Evolutionary conservation across 352 stramenopile species (phyloP), one percentile per base, ranked within the genome.

Genomic region (Globisporangium viniferum): DNA sequence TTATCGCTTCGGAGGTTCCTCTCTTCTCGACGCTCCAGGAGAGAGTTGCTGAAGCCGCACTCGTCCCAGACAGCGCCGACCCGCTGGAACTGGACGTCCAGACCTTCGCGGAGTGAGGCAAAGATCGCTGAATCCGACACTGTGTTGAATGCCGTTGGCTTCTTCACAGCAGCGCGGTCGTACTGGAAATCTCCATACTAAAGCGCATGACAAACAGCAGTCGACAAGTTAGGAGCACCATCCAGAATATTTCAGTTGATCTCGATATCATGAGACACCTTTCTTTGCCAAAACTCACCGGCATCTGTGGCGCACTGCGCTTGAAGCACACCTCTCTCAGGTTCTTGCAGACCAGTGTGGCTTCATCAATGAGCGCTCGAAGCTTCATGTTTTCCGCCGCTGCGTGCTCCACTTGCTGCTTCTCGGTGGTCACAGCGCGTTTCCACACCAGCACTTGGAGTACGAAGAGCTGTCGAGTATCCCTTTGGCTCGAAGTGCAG

Each of bases 41-140:
- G 59, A 18, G 8, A n/a, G 27, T 53, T 66, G 44, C 69, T 46
- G 20, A 80, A 76, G 24, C 53, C 31, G 1, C 57, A 53, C 10
- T 70, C 66, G 14, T 36, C 65, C 55, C 70, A 76, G 12, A 78
- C 55, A n/a, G 18, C 31, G 33, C 67, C 31, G 3, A 62, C 65
- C 6, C 70, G 64, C 59, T 65, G 59, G 22, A 76, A 71, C 66
- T 74, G 68, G 36, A 49, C 59, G 8, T 70, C 58, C n/a, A 78
- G 55, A 58, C 74, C 68, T 15, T 64, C 59, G 12, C 53, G 56
- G n/a, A 81, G 72, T 10, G 70, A 70, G 5, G 74, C 64, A 44
- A 79, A 81, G 31, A 74, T 73, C 4, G 69, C 59, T 5, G 15
- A 60, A 22, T 60, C 54, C 0, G 27, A 49, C 9, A 22, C 44